Evolutionary conservation across 352 stramenopile species (phyloP), one percentile per base, ranked within the genome.

Genomic region (Bremia lactucae): DNA sequence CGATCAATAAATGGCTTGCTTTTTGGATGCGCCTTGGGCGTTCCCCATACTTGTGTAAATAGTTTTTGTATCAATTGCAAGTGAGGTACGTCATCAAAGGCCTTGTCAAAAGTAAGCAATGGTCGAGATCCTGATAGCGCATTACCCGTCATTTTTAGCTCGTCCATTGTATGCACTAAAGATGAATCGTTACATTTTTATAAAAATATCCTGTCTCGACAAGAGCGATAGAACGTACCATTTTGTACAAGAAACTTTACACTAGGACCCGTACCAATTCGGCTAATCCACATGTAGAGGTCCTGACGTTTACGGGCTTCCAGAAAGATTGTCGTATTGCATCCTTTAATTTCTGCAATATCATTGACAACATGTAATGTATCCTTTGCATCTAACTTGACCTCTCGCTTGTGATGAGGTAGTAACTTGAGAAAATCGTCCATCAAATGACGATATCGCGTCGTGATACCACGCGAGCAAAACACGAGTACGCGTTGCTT

Each of bases 1-100:
- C 96, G 88, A 74, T 99, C 96, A 42, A 98, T 95, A 72, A 99
- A 99, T 14, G 96, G 96, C 69, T 99, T 99, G 72, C 83, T 97
- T 80, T 99, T 99, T 5, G 96, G 96, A 72, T 99, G 96, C 19
- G 95, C 95, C 41, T 95, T 88, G 3, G 96, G 96, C 22, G 92
- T 98, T n/a, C 92, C 95, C 84, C 77, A 93, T 31, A 90, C 75
- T 58, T 95, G 92, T 24, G 85, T 89, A 50, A 99, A 96, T 1
- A 99, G 64, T 52, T 97, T 83, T 65, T 98, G 98, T 33, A 99
- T 76, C 26, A 99, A 61, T 62, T 95, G 81, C 33, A 97, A 69
- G 60, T 98, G 91, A 26, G 90, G 88, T 28, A 51, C 37, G 11
- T 74, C 62, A 37, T 97, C 85, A 46, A 98, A 98, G 8, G 72